Conservation (phyloP, 2,329 filamentous ascomycete genomes). For the Monosporascus sp. region DNA sequence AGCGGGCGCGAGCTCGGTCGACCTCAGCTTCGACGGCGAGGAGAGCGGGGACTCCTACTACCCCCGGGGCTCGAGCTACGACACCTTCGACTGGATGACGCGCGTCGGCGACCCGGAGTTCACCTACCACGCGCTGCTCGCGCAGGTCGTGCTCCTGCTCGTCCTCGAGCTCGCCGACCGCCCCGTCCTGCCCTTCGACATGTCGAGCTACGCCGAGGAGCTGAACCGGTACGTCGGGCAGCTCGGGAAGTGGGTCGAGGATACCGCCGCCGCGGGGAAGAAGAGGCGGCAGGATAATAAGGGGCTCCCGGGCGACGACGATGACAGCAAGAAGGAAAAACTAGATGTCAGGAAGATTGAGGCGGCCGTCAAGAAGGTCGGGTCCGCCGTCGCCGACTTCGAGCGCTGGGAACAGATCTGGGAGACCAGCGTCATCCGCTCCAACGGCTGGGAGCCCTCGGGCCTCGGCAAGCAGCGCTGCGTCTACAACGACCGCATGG, state of each 20-base stretch:
- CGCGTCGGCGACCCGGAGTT: slow-evolving; percentile 77
- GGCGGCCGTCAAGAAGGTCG: slow-evolving; percentile 58
- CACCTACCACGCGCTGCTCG: slow-evolving; percentile 71
- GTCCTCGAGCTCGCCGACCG: slow-evolving; percentile 79
- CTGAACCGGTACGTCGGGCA: slow-evolving; percentile 62
- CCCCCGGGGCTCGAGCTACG: slow-evolving; percentile 73
- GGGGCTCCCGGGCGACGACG: neutral
- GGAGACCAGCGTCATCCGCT: slow-evolving; percentile 65
- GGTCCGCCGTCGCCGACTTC: slow-evolving; percentile 58
- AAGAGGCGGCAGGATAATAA: slow-evolving; percentile 35
- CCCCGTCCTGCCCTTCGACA: slow-evolving; percentile 76
- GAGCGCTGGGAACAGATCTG: slow-evolving; percentile 72
- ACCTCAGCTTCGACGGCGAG: slow-evolving; percentile 70
- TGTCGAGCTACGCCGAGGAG: slow-evolving; percentile 64
- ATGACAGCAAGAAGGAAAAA: slow-evolving; percentile 33
- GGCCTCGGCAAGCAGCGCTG: slow-evolving; percentile 62
- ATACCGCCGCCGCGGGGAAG: slow-evolving; percentile 40
- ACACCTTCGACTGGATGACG: slow-evolving; percentile 83
- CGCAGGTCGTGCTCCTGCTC: slow-evolving; percentile 75
- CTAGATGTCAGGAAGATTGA: slow-evolving; percentile 48
- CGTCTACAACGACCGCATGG: slow-evolving; percentile 74
- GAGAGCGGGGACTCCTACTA: slow-evolving; percentile 57
- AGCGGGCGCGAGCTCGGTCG: slow-evolving; percentile 80
- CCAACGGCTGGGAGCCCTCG: slow-evolving; percentile 71
- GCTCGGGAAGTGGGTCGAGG: slow-evolving; percentile 59